Conservation (phyloP, 192 early-diverging fungal genomes). For the Lobosporangium transversale region DNA sequence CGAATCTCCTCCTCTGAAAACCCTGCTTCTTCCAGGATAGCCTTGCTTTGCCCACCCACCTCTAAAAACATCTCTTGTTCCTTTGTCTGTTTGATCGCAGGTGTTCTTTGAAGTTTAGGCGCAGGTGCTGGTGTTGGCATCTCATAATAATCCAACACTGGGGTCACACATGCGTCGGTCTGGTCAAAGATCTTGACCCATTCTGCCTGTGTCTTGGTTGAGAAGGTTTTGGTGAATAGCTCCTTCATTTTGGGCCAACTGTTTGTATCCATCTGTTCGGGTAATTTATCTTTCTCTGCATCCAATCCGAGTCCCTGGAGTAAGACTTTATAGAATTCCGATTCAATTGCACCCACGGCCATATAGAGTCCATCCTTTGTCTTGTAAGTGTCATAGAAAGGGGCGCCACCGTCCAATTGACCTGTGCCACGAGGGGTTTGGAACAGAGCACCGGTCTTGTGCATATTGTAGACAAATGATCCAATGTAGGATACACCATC, state of each 20-base stretch:
- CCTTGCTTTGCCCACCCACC: constrained; percentile 57
- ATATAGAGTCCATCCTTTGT: constrained; percentile 73
- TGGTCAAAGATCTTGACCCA: constrained; percentile 68
- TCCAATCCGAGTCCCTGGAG: constrained; percentile 57
- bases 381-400: constrained; percentile 73
- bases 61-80: constrained; percentile 42
- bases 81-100: constrained; percentile 14
- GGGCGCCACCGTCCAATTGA: constrained; percentile 73
- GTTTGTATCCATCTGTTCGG: constrained; percentile 59
- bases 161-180: constrained; percentile 73
- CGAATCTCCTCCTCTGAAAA: constrained; percentile 52
- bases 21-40: constrained; percentile 57
- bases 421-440: constrained; percentile 65
- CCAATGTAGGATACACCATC: constrained; percentile 66
- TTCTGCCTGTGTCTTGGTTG: constrained; percentile 68
- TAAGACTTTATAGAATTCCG: constrained; percentile 68
- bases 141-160: constrained; percentile 62
- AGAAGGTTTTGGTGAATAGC: constrained; percentile 59
- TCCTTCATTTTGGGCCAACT: constrained; percentile 67
- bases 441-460: constrained; percentile 59
- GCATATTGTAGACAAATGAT: constrained; percentile 71
- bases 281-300: constrained; percentile 34
- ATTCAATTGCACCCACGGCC: constrained; percentile 74
- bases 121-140: constrained; percentile 61
- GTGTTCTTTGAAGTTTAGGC: constrained; percentile 64